Evolutionary conservation across 805 yeast species (phyloP), one percentile per base, ranked within the genome.

Genomic region (Torulaspora quercuum): DNA sequence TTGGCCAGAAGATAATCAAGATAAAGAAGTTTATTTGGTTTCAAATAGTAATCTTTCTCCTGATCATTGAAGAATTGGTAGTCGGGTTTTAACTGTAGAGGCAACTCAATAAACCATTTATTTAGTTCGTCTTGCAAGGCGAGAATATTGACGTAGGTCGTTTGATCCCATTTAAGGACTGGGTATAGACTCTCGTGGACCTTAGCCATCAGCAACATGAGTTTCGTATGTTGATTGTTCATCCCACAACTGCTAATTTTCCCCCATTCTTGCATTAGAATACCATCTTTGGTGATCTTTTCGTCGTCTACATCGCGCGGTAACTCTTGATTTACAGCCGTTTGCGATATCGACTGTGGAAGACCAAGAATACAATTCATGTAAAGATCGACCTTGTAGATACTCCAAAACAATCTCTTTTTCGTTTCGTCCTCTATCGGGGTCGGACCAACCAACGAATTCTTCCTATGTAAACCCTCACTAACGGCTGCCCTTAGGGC

Each of bases 301-400:
- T 86, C 94, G 61, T 88, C 96, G 52, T 87, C 95, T 22, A 86
- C 64, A 52, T 87, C 95, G 21, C 73, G 64, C 1, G 96, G 96
- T 45, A 86, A 68, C 33, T 82, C 89, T 58, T 88, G 96, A 61
- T 88, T 95, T 46, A 85, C 79, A 48, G 86, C 95, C 44, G 80
- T 84, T 43, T 80, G 82, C 32, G 76, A 67, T 11, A 87, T 74
- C 2, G 88, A 75, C 40, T 86, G 67, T 1, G 97, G 97, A 33
- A 88, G 67, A 1, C 95, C 96, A 46, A 89, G 58, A 65, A 88
- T 78, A 6, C 95, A 82, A 57, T 84, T 85, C 51, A 87, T 84
- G 57, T 89, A 88, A 28, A 86, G 78, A 54, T 89, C 96, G 82
- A 87, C 82, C 57, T 88, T 88, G 58, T 84, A 82, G 44, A 88